phyloP scores from a whole-genome alignment of 179 eudicot species.

The Vitellaria paradoxa region DNA sequence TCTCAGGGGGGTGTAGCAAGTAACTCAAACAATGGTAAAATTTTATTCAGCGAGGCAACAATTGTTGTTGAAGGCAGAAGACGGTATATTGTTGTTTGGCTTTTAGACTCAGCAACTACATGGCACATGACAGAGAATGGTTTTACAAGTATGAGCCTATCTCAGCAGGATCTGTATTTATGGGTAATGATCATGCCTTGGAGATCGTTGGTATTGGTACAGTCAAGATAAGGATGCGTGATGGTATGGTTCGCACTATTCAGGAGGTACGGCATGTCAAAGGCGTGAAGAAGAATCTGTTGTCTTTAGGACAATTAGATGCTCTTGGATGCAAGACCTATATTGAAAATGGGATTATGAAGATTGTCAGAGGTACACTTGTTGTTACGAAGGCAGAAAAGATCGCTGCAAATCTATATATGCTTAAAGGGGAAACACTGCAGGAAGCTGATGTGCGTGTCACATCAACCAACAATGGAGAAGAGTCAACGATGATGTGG shows the following conservation, averaged over 20 bases:
- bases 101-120: constrained; percentile 2
- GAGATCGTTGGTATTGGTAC: neutral
- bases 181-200: constrained; percentile 8
- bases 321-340: neutral
- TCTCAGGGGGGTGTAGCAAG: neutral
- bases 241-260: neutral
- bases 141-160: neutral
- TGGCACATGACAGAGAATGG: constrained; percentile 13
- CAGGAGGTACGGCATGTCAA: neutral
- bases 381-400: constrained; percentile 10
- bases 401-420: neutral
- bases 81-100: neutral
- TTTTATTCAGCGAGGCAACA: neutral
- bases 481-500: too few species aligned
- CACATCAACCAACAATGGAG: too few species aligned
- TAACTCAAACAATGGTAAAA: neutral
- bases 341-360: neutral
- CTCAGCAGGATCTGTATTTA: neutral
- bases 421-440: neutral
- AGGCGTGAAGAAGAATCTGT: neutral
- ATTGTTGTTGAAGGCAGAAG: neutral
- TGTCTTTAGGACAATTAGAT: constrained; percentile 14
- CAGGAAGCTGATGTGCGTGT: too few species aligned
- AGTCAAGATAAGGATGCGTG: neutral
- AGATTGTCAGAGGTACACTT: neutral